phyloP scores from a whole-genome alignment of 2,329 filamentous ascomycete species.

The Aspergillus uvarum region DNA sequence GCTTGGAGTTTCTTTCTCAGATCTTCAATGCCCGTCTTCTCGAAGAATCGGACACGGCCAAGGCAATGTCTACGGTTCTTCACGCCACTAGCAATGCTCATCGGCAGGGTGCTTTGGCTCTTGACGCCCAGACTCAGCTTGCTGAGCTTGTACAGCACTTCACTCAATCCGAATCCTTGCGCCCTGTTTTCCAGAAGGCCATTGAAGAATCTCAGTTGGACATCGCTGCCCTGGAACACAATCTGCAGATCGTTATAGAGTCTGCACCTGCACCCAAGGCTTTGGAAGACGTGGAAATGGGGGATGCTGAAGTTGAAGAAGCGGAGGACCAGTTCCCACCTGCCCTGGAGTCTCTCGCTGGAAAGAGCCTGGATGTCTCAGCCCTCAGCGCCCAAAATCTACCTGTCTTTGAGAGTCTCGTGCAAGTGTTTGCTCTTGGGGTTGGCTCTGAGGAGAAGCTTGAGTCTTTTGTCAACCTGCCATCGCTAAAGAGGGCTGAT shows the following conservation, averaged over 20 bases:
- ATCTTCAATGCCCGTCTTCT: slow-evolving; percentile 37
- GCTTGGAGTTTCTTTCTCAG: slow-evolving; percentile 49
- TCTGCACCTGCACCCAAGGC: slow-evolving; percentile 53
- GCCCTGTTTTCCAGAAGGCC: slow-evolving; percentile 64
- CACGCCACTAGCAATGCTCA: slow-evolving; percentile 49
- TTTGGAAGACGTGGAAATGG: slow-evolving; percentile 54
- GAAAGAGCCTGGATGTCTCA: slow-evolving; percentile 33
- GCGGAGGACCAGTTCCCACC: slow-evolving; percentile 33
- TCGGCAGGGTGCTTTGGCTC: slow-evolving; percentile 34
- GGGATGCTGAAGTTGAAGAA: slow-evolving; percentile 35
- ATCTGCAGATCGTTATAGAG: slow-evolving; percentile 68
- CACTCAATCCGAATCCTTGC: slow-evolving; percentile 60
- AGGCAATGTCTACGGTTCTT: slow-evolving; percentile 36
- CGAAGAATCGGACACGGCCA: slow-evolving; percentile 29
- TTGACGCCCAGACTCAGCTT: slow-evolving; percentile 60
- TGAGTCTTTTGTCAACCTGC: slow-evolving; percentile 38
- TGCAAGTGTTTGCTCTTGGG: slow-evolving; percentile 39
- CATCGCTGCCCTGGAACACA: slow-evolving; percentile 72
- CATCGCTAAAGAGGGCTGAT: slow-evolving; percentile 35
- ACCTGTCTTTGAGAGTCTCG: slow-evolving; percentile 40
- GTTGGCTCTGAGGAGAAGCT: slow-evolving; percentile 31
- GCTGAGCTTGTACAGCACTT: slow-evolving; percentile 67
- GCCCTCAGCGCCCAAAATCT: slow-evolving; percentile 38
- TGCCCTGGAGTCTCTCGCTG: slow-evolving; percentile 34
- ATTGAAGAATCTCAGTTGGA: slow-evolving; percentile 69